Evolutionary conservation across 441 rosid genomes (phyloP), one percentile per base, ranked within the genome.

Genomic region (Gossypium davidsonii): DNA sequence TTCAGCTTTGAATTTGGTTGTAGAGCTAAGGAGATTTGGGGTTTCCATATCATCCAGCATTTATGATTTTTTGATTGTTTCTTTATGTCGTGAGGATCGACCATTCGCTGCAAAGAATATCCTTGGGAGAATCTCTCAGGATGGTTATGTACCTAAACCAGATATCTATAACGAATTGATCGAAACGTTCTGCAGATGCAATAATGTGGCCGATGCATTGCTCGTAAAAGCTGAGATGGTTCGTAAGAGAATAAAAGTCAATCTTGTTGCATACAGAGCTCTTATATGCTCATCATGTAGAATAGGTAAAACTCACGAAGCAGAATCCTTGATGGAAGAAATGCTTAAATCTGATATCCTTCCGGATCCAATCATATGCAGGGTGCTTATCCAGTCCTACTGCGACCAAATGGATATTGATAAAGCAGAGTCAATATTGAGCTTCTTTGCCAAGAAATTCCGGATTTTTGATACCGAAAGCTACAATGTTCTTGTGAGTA

Each of bases 101-200:
- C 94, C 94, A 1, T 88, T 94, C 81, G 97, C 98, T 11, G 97
- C 97, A 18, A 92, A 85, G 81, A 87, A 75, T 83, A 84, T 87
- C 49, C 70, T 88, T 18, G 84, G 74, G 18, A 79, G 89, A 82
- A 82, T 85, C 71, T 70, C 65, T 52, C 76, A 66, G 31, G 82
- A 79, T 57, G 90, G 87, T 73, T 82, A 83, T 67, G 70, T 58
- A 42, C 91, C 89, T 37, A 79, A 57, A 62, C 70, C 71, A 59
- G 82, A 80, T 74, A 82, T 66, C 44, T 90, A 79, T 55, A 70
- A 77, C 39, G 81, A 79, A 74, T 79, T 92, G 74, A 83, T 92
- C 1, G 82, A 84, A 52, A 83, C 94, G 21, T 75, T 92, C 26
- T 86, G 91, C 74, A 67, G 57, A 73, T 66, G 70, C 63, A 85